Percentiles rank a stretch among this genome's conserved stretches.
These are phyloP conservation scores for Plantago ovata DNA, from an alignment of 257 asterid genomes.

Conservation along the genomic window DNA sequence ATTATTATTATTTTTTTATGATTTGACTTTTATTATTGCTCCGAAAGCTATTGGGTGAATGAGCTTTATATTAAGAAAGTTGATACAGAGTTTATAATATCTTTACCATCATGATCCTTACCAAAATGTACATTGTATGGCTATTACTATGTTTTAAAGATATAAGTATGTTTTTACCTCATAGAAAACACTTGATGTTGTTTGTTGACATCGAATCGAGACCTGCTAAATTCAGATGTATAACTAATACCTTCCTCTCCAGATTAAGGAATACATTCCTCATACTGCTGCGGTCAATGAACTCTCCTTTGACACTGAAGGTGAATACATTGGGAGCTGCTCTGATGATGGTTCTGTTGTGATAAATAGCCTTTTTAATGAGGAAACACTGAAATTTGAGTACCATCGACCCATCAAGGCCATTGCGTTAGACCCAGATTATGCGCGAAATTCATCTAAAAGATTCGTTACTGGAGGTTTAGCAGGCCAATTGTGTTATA, in stretches of 20 bases:
- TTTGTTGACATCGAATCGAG: slow-evolving; percentile 9
- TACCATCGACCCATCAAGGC: slow-evolving; percentile 97
- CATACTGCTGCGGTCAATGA: slow-evolving; percentile 97
- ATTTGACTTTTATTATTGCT: no score
- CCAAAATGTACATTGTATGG: no score
- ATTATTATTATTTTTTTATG: no score
- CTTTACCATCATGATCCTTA: background rate
- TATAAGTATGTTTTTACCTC: background rate
- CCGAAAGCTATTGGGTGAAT: no score
- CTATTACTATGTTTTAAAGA: background rate
- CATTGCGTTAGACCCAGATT: slow-evolving; percentile 94
- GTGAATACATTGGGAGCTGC: slow-evolving; percentile 99
- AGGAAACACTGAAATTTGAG: slow-evolving; percentile 87
- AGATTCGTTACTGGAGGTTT: slow-evolving; percentile 97
- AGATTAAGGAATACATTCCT: slow-evolving; percentile 83
- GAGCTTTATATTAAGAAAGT: no score
- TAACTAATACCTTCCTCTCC: slow-evolving; percentile 30
- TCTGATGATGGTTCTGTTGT: slow-evolving; percentile 97
- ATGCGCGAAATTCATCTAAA: slow-evolving; percentile 79
- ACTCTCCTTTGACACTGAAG: slow-evolving; percentile 89
- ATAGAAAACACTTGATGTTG: background rate
- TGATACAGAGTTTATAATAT: no score
- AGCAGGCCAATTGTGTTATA: slow-evolving; percentile 86
- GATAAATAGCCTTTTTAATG: slow-evolving; percentile 84
- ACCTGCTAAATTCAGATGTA: slow-evolving; percentile 20